Conservation (phyloP, 176 grass and related monocot species). For the Bromus sterilis region DNA sequence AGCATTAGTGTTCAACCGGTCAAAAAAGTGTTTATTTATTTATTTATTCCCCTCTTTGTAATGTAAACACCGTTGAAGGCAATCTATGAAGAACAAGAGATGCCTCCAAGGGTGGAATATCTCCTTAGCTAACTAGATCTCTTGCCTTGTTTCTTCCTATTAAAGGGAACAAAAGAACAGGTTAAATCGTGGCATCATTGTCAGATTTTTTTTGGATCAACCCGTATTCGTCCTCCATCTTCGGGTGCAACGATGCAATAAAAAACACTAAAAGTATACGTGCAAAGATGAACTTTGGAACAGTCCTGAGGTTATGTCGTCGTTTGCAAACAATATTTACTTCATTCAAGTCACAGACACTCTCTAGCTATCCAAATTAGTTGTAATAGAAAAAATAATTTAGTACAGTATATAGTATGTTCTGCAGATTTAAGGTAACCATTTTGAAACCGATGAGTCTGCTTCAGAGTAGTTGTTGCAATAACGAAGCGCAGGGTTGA, state of each 20-base stretch:
- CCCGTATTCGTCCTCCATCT: neutral
- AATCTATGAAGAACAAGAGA: neutral
- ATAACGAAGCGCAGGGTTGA: neutral
- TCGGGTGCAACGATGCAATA: neutral
- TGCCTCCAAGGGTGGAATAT: constrained; percentile 22
- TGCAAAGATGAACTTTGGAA: neutral
- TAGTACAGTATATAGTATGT: too few species aligned
- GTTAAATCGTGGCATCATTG: constrained; percentile 9
- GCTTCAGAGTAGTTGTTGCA: neutral
- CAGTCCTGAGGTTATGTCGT: neutral
- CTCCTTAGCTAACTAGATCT: constrained; percentile 32
- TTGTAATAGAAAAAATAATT: neutral
- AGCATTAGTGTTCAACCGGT: neutral
- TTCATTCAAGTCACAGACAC: neutral
- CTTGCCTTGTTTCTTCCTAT: constrained; percentile 13
- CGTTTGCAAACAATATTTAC: constrained; percentile 14
- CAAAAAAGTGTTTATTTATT: too few species aligned
- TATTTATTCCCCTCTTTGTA: too few species aligned
- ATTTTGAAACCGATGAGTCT: neutral
- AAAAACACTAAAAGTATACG: neutral
- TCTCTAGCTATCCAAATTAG: neutral
- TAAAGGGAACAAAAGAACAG: neutral
- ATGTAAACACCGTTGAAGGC: neutral
- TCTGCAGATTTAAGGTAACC: neutral
- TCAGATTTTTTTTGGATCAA: neutral